Conservation (phyloP, 2,329 filamentous ascomycete genomes). For the Penicillium brevicompactum region DNA sequence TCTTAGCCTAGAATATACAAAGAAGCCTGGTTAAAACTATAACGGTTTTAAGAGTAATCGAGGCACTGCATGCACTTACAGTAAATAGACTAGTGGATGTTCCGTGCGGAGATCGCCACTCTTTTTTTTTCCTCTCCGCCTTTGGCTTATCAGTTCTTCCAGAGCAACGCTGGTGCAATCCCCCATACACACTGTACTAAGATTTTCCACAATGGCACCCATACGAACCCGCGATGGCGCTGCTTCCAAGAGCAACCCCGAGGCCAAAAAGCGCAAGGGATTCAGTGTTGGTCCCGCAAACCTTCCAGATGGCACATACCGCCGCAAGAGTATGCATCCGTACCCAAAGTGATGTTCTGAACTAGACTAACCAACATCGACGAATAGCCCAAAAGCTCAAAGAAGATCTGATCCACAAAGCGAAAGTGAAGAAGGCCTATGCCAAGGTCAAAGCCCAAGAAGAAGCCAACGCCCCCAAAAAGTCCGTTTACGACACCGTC, state of each 20-base stretch:
- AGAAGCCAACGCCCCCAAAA: slow-evolving; percentile 37
- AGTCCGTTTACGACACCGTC: slow-evolving; percentile 37
- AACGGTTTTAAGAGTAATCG: no score
- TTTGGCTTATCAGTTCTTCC: background rate
- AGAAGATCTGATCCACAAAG: slow-evolving; percentile 82
- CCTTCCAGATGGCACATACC: slow-evolving; percentile 84
- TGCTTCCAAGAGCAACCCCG: slow-evolving; percentile 30
- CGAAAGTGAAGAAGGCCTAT: slow-evolving; percentile 90
- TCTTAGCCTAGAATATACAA: no score
- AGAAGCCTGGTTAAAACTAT: no score
- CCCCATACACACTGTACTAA: background rate
- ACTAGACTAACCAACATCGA: slow-evolving; percentile 3
- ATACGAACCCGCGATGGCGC: slow-evolving; percentile 59
- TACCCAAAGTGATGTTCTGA: background rate
- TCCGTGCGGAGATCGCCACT: slow-evolving; percentile 21
- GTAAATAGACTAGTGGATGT: background rate
- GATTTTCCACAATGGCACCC: slow-evolving; percentile 54
- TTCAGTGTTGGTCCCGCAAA: slow-evolving; percentile 89
- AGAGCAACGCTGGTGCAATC: slow-evolving; percentile 1
- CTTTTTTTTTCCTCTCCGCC: slow-evolving; percentile 19
- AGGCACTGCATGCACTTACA: background rate
- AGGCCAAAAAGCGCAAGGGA: slow-evolving; percentile 63
- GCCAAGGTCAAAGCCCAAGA: slow-evolving; percentile 77
- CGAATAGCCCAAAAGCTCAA: slow-evolving; percentile 81
- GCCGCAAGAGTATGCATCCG: slow-evolving; percentile 66